Percentiles rank a stretch among this genome's conserved stretches.
Conservation (phyloP, 148 eudicot species). For the Pouteria glomerata region DNA sequence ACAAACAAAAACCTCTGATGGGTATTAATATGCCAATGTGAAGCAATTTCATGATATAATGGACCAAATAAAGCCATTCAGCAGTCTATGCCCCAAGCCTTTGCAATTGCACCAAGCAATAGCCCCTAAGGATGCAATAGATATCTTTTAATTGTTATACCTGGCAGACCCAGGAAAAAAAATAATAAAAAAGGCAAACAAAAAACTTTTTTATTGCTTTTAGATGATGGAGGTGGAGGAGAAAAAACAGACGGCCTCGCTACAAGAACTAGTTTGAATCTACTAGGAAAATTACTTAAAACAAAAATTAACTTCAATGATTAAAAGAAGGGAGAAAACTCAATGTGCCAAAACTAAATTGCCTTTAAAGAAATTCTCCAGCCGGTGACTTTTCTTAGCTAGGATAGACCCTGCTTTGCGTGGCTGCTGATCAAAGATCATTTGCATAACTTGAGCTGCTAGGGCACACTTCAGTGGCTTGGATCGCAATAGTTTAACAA, state of each 20-base stretch:
- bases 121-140: neutral
- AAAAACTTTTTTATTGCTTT: too few relatives aligned
- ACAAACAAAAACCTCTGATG: neutral
- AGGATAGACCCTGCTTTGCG: conserved; percentile 52
- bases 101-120: neutral
- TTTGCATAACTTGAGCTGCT: conserved; percentile 61
- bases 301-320: neutral
- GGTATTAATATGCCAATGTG: neutral
- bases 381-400: conserved; percentile 57
- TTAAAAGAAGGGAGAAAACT: neutral
- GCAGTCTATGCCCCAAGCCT: neutral
- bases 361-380: conserved; percentile 79
- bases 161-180: neutral
- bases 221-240: neutral
- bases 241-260: neutral
- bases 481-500: conserved; percentile 56
- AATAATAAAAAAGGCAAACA: neutral
- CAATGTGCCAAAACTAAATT: conserved; percentile 16
- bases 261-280: neutral
- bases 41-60: neutral
- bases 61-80: neutral
- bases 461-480: conserved; percentile 42
- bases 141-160: neutral
- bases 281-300: neutral
- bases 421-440: conserved; percentile 71